Conservation (phyloP, 176 grass and related monocot genomes). For the Juncus effusus region DNA sequence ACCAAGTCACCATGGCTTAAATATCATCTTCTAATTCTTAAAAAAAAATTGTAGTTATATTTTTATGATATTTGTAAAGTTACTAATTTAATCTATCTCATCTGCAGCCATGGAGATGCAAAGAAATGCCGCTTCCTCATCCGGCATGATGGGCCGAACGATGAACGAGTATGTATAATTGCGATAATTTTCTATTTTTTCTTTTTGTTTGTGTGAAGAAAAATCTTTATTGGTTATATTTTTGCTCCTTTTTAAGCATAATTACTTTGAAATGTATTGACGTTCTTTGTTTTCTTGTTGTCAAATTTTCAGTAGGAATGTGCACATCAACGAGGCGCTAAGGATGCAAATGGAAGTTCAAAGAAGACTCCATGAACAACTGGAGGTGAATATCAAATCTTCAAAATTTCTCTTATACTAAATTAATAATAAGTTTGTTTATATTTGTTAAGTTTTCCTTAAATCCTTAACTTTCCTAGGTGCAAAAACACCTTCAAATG, state of each 20-base stretch:
- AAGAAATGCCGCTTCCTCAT: conserved; percentile 72
- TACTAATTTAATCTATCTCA: conserved; percentile 9
- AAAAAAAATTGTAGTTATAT: neutral
- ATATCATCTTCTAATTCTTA: neutral
- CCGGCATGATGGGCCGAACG: conserved; percentile 62
- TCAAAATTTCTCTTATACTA: conserved; percentile 34
- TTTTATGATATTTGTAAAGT: neutral
- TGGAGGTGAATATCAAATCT: conserved; percentile 61
- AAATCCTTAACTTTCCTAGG: conserved; percentile 33
- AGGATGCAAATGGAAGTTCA: conserved; percentile 97
- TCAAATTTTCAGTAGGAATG: conserved; percentile 57
- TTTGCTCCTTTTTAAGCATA: neutral
- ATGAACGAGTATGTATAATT: conserved; percentile 78
- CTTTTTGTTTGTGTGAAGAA: neutral
- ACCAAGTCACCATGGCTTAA: neutral
- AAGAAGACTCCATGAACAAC: conserved; percentile 86
- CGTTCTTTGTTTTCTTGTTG: conserved; percentile 17
- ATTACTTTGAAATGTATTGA: neutral
- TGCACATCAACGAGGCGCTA: conserved; percentile 71
- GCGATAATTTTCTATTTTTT: neutral
- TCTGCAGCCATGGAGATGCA: conserved; percentile 59
- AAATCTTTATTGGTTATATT: neutral
- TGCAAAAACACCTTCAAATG: conserved; percentile 94
- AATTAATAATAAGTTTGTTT: neutral
- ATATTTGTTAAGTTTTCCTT: neutral